Percentiles rank a stretch among this genome's conserved stretches.
These are phyloP conservation scores for Paecilomyces dactylethromorphus DNA, from an alignment of 2,329 filamentous ascomycete species.

Conservation along the genomic window DNA sequence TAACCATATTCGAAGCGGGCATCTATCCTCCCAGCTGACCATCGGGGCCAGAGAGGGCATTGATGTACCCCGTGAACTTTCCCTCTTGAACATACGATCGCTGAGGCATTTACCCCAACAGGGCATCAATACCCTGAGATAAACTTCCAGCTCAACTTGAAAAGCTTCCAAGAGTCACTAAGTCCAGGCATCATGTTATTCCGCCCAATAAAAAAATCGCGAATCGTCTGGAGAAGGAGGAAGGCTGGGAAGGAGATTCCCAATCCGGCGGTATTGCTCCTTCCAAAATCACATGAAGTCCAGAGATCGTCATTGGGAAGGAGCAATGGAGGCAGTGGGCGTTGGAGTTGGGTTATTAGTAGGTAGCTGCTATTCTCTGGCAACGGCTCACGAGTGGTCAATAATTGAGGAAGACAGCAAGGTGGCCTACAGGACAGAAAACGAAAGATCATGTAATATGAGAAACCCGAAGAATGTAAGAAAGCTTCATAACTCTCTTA, in stretches of 20 bases:
- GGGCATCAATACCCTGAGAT: background rate
- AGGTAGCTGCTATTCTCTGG: background rate
- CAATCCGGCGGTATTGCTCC: background rate
- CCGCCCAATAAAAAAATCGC: background rate
- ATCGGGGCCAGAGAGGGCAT: background rate
- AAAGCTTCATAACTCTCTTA: background rate
- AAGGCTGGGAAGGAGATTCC: background rate
- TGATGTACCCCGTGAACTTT: background rate
- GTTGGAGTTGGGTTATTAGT: background rate
- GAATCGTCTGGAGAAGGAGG: background rate
- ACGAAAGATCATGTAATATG: background rate
- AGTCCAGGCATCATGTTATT: background rate
- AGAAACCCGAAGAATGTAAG: background rate
- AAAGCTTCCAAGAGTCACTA: background rate
- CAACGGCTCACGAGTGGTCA: background rate
- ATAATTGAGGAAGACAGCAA: background rate
- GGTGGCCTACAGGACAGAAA: background rate
- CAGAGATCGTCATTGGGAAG: background rate
- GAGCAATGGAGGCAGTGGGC: background rate
- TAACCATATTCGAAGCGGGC: background rate
- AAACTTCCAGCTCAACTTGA: background rate
- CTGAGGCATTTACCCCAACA: background rate
- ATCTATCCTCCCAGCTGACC: background rate
- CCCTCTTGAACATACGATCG: background rate
- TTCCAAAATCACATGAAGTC: background rate